Base-by-base conservation (phyloP, 2,329 filamentous ascomycete species). In the Fusarium hostae region DNA sequence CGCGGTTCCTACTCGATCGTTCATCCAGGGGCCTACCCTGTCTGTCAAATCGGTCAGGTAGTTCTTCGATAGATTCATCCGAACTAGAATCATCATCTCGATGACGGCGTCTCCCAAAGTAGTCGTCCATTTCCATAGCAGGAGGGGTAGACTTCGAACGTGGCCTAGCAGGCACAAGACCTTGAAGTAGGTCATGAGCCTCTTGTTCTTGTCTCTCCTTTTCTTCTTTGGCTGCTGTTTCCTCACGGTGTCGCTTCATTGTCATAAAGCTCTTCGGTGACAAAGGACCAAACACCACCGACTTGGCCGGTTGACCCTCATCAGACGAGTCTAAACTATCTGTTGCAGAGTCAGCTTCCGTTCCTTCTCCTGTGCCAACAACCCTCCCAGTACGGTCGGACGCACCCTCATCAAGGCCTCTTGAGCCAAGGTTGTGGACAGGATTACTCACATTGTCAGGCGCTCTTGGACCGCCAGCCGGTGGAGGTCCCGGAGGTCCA, bases 181-280 rank as follows among this genome's bases (percentile, higher is more conserved):
- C 70, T 10, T 75, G 67, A n/a, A 75, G 57, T 11, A 68, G 52
- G n/a, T 68, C 68, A 50, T 70, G 59, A 4, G 71, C 64, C 30
- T 70, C 62, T 26, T 74, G 72, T 16, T 73, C 65, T 40, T 55
- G 44, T 32, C 62, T 63, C 18, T 41, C 73, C 22, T 52, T 76
- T 65, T 69, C 70, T 64, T 48, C 76, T 63, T 45, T 75, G 57
- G 57, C 76, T 73, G 71, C 68, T 6, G 76, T 73, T n/a, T 76
- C 64, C 28, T 75, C 77, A 41, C 76, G 81, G 64, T 86, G 85
- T 30, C 80, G 77, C 24, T 80, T 78, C 74, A 87, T 82, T 1
- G 85, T 86, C 59, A 78, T 81, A 0, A 83, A 83, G 20, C 85
- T 86, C 57, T 84, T 82, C 1, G 86, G 86, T 5, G 86, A 87